These are phyloP conservation scores for Xylaria grammica DNA, from an alignment of 495 filamentous ascomycete species.

Conservation along the genomic window DNA sequence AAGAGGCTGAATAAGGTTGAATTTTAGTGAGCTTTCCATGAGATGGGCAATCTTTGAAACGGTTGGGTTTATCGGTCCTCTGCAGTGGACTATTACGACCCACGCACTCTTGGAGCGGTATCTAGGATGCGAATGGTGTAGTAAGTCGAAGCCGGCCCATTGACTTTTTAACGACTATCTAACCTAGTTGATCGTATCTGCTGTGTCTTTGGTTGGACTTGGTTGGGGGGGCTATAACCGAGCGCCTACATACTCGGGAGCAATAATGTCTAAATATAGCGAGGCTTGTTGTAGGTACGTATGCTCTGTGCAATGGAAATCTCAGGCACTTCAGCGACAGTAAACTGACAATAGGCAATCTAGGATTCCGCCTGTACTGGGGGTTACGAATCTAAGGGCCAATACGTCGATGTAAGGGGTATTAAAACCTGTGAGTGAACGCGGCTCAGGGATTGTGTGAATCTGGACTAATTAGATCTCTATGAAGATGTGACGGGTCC, in stretches of 20 bases:
- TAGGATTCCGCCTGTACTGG: constrained; percentile 59
- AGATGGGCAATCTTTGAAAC: no score
- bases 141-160: no score
- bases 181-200: no score
- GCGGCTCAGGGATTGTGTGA: background rate
- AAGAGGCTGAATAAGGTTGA: no score
- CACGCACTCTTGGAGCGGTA: no score
- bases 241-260: background rate
- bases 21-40: no score
- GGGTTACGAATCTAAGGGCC: constrained; percentile 64
- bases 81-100: no score
- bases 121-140: no score
- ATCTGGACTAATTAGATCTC: background rate
- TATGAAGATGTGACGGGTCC: constrained; percentile 58
- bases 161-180: no score
- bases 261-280: constrained; percentile 25
- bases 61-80: no score
- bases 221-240: background rate
- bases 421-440: constrained; percentile 62
- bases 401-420: constrained; percentile 65
- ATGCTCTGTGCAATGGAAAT: background rate
- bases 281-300: constrained; percentile 27
- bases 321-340: background rate
- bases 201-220: no score
- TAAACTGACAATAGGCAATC: background rate